phyloP scores from a whole-genome alignment of 306 rosid species.

The Spatholobus suberectus region DNA sequence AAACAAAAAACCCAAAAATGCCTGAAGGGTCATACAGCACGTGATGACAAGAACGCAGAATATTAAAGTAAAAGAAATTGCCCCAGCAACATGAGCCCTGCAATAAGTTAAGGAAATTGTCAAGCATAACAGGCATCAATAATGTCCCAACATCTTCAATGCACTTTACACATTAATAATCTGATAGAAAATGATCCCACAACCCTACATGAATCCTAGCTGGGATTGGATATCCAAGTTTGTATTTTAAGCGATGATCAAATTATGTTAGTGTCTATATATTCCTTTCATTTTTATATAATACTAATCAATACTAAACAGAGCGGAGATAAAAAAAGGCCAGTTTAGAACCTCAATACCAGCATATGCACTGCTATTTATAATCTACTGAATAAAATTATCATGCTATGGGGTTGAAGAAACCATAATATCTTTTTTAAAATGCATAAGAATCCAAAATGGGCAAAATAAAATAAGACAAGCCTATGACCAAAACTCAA shows the following conservation, averaged over 20 bases:
- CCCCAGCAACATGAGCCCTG: conserved; percentile 54
- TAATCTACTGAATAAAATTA: background rate
- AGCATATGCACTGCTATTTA: background rate
- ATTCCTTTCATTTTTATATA: conserved; percentile 10
- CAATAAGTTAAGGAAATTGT: conserved; percentile 34
- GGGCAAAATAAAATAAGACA: too few species aligned
- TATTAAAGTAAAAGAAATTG: conserved; percentile 39
- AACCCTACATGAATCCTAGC: background rate
- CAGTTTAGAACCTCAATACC: background rate
- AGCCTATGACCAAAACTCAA: background rate
- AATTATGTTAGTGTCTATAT: background rate
- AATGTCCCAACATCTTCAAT: conserved; percentile 15
- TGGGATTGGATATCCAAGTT: background rate
- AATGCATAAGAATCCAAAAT: background rate
- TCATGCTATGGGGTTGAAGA: background rate
- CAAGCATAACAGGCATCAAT: conserved; percentile 30
- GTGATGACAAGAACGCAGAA: conserved; percentile 34
- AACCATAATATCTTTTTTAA: background rate
- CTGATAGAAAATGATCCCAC: background rate
- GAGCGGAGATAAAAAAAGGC: background rate
- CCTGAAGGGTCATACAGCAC: conserved; percentile 39
- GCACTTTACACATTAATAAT: background rate
- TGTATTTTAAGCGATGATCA: background rate
- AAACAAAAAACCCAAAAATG: conserved; percentile 43
- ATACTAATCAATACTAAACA: background rate